Conservation (phyloP, 2,329 filamentous ascomycete genomes). For the Fusarium clavum region DNA sequence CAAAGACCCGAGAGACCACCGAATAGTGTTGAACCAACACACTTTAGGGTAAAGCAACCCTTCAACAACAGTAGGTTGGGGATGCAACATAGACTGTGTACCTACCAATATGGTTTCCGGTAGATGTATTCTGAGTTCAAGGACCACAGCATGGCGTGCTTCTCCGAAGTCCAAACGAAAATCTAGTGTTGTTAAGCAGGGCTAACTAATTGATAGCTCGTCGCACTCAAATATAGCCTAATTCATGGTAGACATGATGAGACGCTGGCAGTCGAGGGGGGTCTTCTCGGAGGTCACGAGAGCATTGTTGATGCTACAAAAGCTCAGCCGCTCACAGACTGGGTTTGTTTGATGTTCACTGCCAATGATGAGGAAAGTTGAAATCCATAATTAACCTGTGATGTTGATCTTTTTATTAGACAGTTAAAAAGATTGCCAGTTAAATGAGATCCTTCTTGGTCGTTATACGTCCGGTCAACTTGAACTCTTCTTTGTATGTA, state of each 20-base stretch:
- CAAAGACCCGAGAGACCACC: constrained; percentile 3
- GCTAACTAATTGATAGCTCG: background rate
- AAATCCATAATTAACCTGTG: background rate
- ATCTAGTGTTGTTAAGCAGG: background rate
- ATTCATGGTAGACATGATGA: background rate
- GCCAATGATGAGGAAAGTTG: background rate
- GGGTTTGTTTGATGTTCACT: constrained; percentile 2
- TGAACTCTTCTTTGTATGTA: background rate
- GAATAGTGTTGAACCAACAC: background rate
- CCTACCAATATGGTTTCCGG: background rate
- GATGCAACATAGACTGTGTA: background rate
- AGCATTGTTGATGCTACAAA: background rate
- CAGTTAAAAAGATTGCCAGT: background rate
- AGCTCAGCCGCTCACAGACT: constrained; percentile 7
- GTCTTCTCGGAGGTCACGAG: background rate
- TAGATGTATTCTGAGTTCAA: background rate
- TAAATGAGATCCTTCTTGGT: background rate
- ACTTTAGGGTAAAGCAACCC: background rate
- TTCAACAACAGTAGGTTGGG: background rate
- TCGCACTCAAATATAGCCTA: background rate
- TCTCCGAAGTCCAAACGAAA: background rate
- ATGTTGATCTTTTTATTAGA: background rate
- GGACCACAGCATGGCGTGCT: background rate
- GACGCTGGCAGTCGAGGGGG: background rate
- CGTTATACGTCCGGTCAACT: background rate